A percentile compares a stretch with the other conserved stretches of the same genome.
phyloP scores from a whole-genome alignment of 1,139 yeast genomes.

The Suhomyces panamericanus region DNA sequence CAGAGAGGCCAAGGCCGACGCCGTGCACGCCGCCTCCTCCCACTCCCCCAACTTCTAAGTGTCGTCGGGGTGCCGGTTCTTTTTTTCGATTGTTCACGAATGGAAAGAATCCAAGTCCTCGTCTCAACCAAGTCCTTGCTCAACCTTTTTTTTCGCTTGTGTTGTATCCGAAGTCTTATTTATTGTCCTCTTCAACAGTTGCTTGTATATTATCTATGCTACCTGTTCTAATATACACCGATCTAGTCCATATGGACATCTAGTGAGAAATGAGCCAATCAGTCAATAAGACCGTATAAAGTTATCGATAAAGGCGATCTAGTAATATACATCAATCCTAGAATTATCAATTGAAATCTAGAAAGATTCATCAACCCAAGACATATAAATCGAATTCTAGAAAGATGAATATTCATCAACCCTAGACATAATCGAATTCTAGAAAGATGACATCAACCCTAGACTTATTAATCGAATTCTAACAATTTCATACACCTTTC shows the following conservation, averaged over 20 bases:
- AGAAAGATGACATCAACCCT: too few relatives aligned
- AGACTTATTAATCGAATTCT: too few relatives aligned
- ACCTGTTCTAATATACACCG: slow-evolving; percentile 11
- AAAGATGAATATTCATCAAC: too few relatives aligned
- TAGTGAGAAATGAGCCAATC: too few relatives aligned
- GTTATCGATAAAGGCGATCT: too few relatives aligned
- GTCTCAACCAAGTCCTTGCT: slow-evolving; percentile 8
- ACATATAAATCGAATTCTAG: too few relatives aligned
- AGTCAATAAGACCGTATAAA: too few relatives aligned
- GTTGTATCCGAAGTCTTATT: slow-evolving; percentile 11
- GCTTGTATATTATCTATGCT: slow-evolving; percentile 11
- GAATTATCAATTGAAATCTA: too few relatives aligned
- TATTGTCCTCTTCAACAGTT: slow-evolving; percentile 11
- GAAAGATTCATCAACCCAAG: too few relatives aligned
- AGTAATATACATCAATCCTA: too few relatives aligned
- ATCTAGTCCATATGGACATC: neutral
- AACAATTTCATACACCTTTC: too few relatives aligned
- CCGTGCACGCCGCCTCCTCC: neutral
- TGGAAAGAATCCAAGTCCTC: slow-evolving; percentile 4
- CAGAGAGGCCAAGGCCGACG: slow-evolving; percentile 12
- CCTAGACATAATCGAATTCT: too few relatives aligned
- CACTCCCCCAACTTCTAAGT: slow-evolving; percentile 7
- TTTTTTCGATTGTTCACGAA: slow-evolving; percentile 8
- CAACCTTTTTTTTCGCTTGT: slow-evolving; percentile 11
- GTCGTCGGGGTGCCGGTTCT: neutral